Base-by-base conservation (phyloP, 2,329 filamentous ascomycete genomes). In the Verticillium nonalfalfae region DNA sequence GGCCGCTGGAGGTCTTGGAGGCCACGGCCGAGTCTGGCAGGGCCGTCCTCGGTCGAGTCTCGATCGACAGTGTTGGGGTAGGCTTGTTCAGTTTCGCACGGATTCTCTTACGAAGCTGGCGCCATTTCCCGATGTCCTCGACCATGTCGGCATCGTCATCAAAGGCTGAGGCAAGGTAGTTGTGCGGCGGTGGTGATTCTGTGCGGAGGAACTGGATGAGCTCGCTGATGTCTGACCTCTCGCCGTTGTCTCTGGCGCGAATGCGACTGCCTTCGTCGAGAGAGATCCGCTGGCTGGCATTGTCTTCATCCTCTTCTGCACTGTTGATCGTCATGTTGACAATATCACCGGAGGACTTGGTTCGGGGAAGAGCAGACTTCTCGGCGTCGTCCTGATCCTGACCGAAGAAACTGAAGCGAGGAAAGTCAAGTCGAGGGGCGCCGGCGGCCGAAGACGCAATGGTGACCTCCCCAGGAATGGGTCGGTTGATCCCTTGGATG, bases 11-110 rank as follows among this genome's bases (percentile, higher is more conserved):
- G 0, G 83, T 86, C 39, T 73, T 80, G 7, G 82, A 80, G 4
- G 81, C 80, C 14, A 87, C 75, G 13, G 83, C 83, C 31, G 80
- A 80, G 67, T 87, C 83, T 9, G 84, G 84, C 3, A 86, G 75
- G 59, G 68, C 71, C 35, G 58, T 61, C n/a, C 45, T 36, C 26
- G 61, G 59, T 9, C 59, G 63, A 62, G 80, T 69, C 26, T 64
- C 21, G 59, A 58, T 11, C 71, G 63, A 33, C 70, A 66, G 1
- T 69, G 70, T 7, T 63, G 66, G 6, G 34, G 63, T 64, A 62
- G 66, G 36, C 38, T 52, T 57, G 55, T 60, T 58, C 33, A 61
- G 61, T 35, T 35, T 52, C 33, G 26, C 35, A 31, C 45, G 40
- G 52, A 82, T 72, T 14, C 77, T 72, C 65, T 72, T 79, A 58